Conservation (phyloP, 306 rosid genomes). For the Bauhinia variegata region DNA sequence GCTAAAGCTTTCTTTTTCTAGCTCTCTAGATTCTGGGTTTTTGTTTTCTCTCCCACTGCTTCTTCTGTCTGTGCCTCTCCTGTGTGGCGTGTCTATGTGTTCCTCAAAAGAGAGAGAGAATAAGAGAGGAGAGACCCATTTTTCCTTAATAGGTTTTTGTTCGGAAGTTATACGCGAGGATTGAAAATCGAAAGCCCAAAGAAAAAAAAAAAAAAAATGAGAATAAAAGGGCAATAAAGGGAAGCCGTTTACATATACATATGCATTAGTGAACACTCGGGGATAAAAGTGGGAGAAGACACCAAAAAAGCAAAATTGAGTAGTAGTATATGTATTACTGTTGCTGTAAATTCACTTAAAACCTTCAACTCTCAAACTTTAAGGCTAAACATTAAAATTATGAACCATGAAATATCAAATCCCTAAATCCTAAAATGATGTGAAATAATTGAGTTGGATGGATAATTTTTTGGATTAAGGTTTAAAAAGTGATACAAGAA, state of each 20-base stretch:
- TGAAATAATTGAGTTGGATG: too few relatives aligned
- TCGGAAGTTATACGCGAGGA: conserved; percentile 42
- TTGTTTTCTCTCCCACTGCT: conserved; percentile 19
- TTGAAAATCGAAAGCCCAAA: background rate
- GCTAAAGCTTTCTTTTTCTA: conserved; percentile 22
- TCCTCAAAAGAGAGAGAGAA: background rate
- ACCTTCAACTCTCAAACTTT: too few relatives aligned
- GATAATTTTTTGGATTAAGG: too few relatives aligned
- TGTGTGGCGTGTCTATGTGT: conserved; percentile 21
- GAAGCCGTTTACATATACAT: background rate
- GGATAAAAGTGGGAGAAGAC: too few relatives aligned
- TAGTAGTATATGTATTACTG: too few relatives aligned
- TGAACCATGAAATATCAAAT: too few relatives aligned
- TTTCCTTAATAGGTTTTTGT: conserved; percentile 18
- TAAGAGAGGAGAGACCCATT: background rate
- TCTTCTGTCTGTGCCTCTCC: conserved; percentile 3
- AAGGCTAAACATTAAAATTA: too few relatives aligned
- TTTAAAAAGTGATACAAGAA: too few relatives aligned
- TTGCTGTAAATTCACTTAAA: too few relatives aligned
- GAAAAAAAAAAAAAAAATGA: background rate
- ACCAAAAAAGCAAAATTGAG: too few relatives aligned
- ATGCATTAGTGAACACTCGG: too few relatives aligned
- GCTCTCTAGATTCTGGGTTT: conserved; percentile 47
- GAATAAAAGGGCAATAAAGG: background rate
- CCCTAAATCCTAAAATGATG: too few relatives aligned